Conservation (phyloP, 345 rosid species). For the Laguncularia racemosa region DNA sequence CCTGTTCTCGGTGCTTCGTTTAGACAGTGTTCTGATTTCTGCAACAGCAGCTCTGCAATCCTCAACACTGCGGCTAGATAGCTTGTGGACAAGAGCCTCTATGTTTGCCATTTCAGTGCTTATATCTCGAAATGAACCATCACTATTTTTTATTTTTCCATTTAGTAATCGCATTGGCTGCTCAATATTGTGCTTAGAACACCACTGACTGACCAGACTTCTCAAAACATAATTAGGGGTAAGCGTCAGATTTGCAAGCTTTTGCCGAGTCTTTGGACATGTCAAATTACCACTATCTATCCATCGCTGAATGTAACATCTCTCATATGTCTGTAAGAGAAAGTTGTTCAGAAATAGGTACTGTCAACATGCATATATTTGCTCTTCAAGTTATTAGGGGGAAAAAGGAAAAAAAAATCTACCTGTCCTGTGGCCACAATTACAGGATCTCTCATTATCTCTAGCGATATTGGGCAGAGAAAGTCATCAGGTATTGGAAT, state of each 20-base stretch:
- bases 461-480: conserved; percentile 85
- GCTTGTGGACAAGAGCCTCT: conserved; percentile 56
- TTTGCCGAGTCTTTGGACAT: conserved; percentile 96
- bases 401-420: neutral
- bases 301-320: conserved; percentile 95
- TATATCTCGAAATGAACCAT: conserved; percentile 62
- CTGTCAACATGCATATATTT: too few relatives aligned
- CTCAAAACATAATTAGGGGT: conserved; percentile 88
- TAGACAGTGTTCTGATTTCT: conserved; percentile 70
- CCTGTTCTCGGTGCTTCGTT: conserved; percentile 82
- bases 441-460: conserved; percentile 94
- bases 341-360: conserved; percentile 9
- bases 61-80: conserved; percentile 47
- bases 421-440: conserved; percentile 97
- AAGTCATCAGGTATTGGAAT: conserved; percentile 66
- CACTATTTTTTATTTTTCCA: conserved; percentile 50
- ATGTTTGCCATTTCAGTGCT: conserved; percentile 60
- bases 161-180: conserved; percentile 51
- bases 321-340: conserved; percentile 82
- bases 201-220: conserved; percentile 83
- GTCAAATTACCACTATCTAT: conserved; percentile 78
- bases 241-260: conserved; percentile 65
- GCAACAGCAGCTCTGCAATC: conserved; percentile 58
- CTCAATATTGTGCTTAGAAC: conserved; percentile 61
- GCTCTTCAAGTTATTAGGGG: neutral